Percentiles rank a stretch among this genome's conserved stretches.
phyloP scores from a whole-genome alignment of 306 rosid species.

The Malus domestica region DNA sequence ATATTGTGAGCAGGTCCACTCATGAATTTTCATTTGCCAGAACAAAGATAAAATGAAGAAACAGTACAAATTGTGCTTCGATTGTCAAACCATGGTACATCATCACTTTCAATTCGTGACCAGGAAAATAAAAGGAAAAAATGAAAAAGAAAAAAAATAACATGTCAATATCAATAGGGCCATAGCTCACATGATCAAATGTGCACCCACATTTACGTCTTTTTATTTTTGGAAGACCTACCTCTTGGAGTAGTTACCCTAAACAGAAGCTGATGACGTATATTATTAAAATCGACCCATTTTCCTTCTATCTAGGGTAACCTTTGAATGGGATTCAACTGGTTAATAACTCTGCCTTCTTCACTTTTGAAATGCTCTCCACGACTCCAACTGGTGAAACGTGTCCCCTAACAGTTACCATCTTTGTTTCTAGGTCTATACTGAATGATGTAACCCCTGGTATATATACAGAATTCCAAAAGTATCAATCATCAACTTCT shows the following conservation, averaged over 20 bases:
- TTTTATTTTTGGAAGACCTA: not conserved
- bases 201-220: not conserved
- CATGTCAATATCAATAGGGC: not conserved
- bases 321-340: not conserved
- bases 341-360: constrained; percentile 71
- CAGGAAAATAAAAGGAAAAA: not conserved
- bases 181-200: not conserved
- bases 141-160: not conserved
- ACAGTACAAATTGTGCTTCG: not conserved
- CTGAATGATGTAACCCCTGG: constrained; percentile 88
- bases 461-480: not conserved
- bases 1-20: too few relatives aligned
- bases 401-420: constrained; percentile 92
- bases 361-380: constrained; percentile 85
- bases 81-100: not conserved
- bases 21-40: too few relatives aligned
- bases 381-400: constrained; percentile 62
- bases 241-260: not conserved
- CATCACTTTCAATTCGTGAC: not conserved
- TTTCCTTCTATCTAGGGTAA: not conserved
- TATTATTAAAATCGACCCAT: not conserved
- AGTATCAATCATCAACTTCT: too few relatives aligned
- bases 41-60: not conserved
- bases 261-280: not conserved
- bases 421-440: constrained; percentile 72